Conservation (phyloP, 768 basidiomycete species). For the Phaeolepiota aurea region DNA sequence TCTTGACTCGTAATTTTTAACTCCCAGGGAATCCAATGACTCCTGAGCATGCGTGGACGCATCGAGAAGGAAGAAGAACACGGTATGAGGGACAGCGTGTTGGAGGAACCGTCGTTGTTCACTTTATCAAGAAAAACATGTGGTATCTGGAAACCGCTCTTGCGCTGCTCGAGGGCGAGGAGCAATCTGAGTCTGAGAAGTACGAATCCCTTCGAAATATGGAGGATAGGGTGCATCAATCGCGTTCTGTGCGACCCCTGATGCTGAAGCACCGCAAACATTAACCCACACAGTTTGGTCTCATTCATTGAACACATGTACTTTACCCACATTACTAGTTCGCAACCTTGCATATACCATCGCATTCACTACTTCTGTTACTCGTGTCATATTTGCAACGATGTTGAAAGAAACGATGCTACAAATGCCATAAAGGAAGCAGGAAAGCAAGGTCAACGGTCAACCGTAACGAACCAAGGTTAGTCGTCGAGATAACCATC, state of each 20-base stretch:
- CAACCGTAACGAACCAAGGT: no score
- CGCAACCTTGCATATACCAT: no score
- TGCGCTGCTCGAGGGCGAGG: slow-evolving; percentile 76
- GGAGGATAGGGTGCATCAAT: neutral
- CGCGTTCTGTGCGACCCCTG: neutral
- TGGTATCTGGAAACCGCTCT: slow-evolving; percentile 95
- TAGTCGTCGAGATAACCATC: slow-evolving; percentile 18
- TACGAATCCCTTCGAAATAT: slow-evolving; percentile 16
- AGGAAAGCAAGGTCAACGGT: neutral
- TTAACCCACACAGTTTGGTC: neutral
- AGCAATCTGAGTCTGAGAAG: slow-evolving; percentile 50
- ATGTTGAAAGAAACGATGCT: neutral
- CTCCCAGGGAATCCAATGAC: slow-evolving; percentile 46
- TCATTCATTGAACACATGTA: neutral
- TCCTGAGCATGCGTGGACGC: slow-evolving; percentile 58
- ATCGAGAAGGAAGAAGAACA: slow-evolving; percentile 60
- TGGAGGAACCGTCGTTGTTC: slow-evolving; percentile 92
- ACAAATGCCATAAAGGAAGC: neutral
- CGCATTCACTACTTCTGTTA: neutral
- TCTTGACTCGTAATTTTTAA: no score
- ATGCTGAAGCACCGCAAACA: neutral
- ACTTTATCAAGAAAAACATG: slow-evolving; percentile 94
- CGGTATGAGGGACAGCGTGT: slow-evolving; percentile 64
- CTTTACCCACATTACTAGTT: neutral
- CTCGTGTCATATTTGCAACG: neutral